Conservation (phyloP, 805 yeast genomes). For the Lipomyces lipofer region DNA sequence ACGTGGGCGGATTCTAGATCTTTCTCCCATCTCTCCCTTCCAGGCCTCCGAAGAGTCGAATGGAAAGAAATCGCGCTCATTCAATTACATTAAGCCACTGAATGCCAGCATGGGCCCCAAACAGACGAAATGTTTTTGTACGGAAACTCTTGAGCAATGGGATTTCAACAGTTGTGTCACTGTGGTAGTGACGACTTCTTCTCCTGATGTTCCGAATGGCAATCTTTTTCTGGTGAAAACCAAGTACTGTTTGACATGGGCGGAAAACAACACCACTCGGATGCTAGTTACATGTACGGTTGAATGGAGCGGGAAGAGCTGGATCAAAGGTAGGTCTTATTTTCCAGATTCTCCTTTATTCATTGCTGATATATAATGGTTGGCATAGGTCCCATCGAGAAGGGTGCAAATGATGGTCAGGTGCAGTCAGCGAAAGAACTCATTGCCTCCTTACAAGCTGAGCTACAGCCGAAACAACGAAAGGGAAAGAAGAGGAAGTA, state of each 20-base stretch:
- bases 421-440: conserved; percentile 57
- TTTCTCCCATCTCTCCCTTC: conserved; percentile 15
- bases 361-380: too few relatives aligned
- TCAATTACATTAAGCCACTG: conserved; percentile 68
- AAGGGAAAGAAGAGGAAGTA: conserved; percentile 16
- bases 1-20: conserved; percentile 4
- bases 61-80: conserved; percentile 38
- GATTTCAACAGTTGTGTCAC: conserved; percentile 58
- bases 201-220: conserved; percentile 97
- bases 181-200: conserved; percentile 62
- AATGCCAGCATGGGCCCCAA: conserved; percentile 89
- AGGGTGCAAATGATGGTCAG: conserved; percentile 81
- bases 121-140: conserved; percentile 73
- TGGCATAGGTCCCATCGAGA: conserved; percentile 65
- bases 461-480: conserved; percentile 19
- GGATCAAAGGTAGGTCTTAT: conserved; percentile 64
- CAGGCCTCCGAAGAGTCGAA: conserved; percentile 19
- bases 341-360: too few relatives aligned
- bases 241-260: conserved; percentile 76
- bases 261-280: conserved; percentile 56
- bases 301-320: conserved; percentile 87
- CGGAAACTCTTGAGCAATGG: conserved; percentile 60
- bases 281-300: conserved; percentile 69
- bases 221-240: conserved; percentile 74
- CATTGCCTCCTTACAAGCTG: conserved; percentile 41